Evolutionary conservation across 139 green algal genomes (phyloP), one percentile per base, ranked within the genome.

Genomic region (Micractinium conductrix): DNA sequence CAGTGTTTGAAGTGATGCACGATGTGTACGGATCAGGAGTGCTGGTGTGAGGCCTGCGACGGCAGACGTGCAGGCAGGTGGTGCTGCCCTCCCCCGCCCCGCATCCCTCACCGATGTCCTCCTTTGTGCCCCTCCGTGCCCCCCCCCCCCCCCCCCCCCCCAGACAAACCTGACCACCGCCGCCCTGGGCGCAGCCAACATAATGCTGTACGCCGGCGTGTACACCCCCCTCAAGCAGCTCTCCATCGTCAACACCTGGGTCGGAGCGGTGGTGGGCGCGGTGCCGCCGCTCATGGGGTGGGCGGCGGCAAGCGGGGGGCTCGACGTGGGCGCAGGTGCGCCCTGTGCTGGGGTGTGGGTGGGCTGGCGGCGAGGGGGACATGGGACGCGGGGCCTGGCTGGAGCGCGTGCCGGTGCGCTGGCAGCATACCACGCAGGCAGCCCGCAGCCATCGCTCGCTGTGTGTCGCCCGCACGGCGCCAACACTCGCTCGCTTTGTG

Each of bases 231-330:
- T 99, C 4, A 99, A 99, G 90, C 94, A 95, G 82, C 10, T 99
- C 24, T 95, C 89, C 75, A 70, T 89, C 30, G 89, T 91, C 71
- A 97, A 97, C 90, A 99, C 97, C 16, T 99, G 97, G 97, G 93
- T 99, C 48, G 97, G 97, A 37, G 97, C 97, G 2, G 83, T 99
- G 9, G 97, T 99, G 68, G 97, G 97, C 26, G 97, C 96, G 53
- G 95, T 99, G 70, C 97, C 97, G 26, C 97, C 97, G 2, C 93
- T 99, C 21, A 99, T 99, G 94, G 97, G 97, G 73, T 99, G 95
- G 95, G 93, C 96, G 22, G 93, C 92, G 35, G 97, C 96, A 26
- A 44, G 91, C 4, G 92, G 93, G 4, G 42, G 84, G 19, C 83
- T 96, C 45, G 89, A 96, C 21, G 69, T 74, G 35, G 87, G 89